Base-by-base conservation (phyloP, 495 filamentous ascomycete genomes). In the Aspergillus steynii region DNA sequence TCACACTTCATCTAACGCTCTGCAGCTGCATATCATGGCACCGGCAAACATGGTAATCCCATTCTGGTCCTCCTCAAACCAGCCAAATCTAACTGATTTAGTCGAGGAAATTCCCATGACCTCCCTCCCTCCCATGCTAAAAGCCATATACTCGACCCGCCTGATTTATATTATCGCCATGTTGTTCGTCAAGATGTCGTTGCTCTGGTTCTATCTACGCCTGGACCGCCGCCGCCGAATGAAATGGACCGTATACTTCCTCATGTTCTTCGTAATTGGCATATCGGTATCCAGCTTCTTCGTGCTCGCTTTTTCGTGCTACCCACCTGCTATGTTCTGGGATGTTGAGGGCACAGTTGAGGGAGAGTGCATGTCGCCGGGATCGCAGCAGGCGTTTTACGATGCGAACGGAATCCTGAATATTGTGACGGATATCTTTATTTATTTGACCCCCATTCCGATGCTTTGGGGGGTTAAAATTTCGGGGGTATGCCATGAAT, bases 371-470 rank as follows among this genome's bases (percentile, higher is more conserved):
- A 26, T 50, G 25, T 26, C 20, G 6, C 49, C 49, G 25, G 49
- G 20, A 0, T 26, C 20, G 10, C 49, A 50, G 28, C 49, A 50
- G 28, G 49, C 28, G 4, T 29, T 50, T 14, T 50, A 50, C 10
- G 49, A 50, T 2, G 20, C 49, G 15, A 50, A 50, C 28, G 59
- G 54, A n/a, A 54, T 54, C 9, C 32, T 54, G 5, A 54, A 54
- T 27, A 29, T 54, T 15, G 29, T 54, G n/a, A 54, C 52, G 8
- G 52, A 54, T 20, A 50, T 50, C 5, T 26, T 50, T 29, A 29
- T 50, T 3, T 50, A 50, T 12, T 26, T 50, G 7, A 9, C 28
- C 2, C 49, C 49, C 15, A 50, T 50, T 29, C 20, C 28, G 20
- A 50, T 50, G 49, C 10, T 50, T 15, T 50, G 49, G 49, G 8